Evolutionary conservation across 768 basidiomycete genomes (phyloP).

Genomic region (Suillus bovinus): DNA sequence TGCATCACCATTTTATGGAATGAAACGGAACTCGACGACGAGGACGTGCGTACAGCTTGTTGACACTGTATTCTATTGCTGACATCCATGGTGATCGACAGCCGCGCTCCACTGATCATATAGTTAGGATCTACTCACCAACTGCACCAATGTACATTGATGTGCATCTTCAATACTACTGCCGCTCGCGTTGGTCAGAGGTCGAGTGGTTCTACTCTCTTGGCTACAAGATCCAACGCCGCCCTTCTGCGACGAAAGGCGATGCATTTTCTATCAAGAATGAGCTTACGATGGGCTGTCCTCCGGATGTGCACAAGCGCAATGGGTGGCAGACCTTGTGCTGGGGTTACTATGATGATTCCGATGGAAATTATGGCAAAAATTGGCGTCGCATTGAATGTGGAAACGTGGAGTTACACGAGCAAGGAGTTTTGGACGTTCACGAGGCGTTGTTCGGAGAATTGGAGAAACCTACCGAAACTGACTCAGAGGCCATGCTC

Average conservation of each 20-base stretch:
- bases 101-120: conserved; percentile 8
- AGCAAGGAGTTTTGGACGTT: neutral
- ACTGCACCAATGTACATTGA: conserved; percentile 17
- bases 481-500: neutral
- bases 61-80: neutral
- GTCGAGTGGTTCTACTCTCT: conserved; percentile 17
- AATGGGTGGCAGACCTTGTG: neutral
- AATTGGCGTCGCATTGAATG: neutral
- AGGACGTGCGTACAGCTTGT: neutral
- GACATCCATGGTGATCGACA: neutral
- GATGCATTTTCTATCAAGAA: neutral
- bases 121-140: conserved; percentile 12
- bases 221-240: conserved; percentile 10
- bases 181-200: neutral
- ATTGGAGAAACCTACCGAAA: neutral
- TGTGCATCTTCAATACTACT: conserved; percentile 17
- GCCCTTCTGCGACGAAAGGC: neutral
- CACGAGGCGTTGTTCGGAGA: neutral
- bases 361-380: neutral
- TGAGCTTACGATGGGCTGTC: neutral
- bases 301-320: neutral
- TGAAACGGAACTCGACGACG: neutral
- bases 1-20: conserved; percentile 8
- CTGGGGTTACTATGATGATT: neutral
- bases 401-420: neutral